Evolutionary conservation across 1,139 yeast genomes (phyloP), one percentile per base, ranked within the genome.

Genomic region (Lizanozyma gosingica): DNA sequence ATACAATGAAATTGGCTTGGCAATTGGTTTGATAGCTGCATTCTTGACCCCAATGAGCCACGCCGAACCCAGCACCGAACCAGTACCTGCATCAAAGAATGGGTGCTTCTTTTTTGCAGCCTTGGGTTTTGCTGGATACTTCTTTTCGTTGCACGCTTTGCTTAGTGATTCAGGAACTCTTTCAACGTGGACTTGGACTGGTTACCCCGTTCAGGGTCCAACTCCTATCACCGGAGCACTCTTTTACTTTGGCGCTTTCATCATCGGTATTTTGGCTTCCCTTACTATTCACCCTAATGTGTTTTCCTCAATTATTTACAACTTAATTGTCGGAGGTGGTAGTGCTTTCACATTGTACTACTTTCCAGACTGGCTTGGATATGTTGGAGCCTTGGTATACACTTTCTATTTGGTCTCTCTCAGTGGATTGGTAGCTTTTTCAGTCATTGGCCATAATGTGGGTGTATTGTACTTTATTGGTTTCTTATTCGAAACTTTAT

Each of bases 161-260:
- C 62, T 90, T 40, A 75, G 86, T 16, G 98, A 92, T 56, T 76
- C 96, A 0, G 81, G 94, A 3, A 85, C 94, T 4, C 71, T 90
- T 41, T 82, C 86, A 15, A 69, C 82, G 39, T 92, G 97, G 97
- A 79, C 80, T 14, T 92, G 97, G 97, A 85, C 83, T 47, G 98
- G 98, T 1, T 92, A 72, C 57, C 95, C 95, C 37, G 67, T 86
- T 15, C 66, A 68, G 9, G 97, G 97, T 0, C 97, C 97, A 11
- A 70, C 86, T 32, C 88, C 96, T 11, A 80, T 90, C 45, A 94
- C 96, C 33, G 94, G 94, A 55, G 95, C 94, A 37, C 73, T 82
- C 14, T 54, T 83, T 18, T 78, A 87, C 33, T 70, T 87, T 45
- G 62, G 67, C 4, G 74, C 78, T 3, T 71, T 84, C 68, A 61